These are phyloP conservation scores for Entrophospora sp. DNA, from an alignment of 192 early-diverging fungal genomes.

Conservation along the genomic window DNA sequence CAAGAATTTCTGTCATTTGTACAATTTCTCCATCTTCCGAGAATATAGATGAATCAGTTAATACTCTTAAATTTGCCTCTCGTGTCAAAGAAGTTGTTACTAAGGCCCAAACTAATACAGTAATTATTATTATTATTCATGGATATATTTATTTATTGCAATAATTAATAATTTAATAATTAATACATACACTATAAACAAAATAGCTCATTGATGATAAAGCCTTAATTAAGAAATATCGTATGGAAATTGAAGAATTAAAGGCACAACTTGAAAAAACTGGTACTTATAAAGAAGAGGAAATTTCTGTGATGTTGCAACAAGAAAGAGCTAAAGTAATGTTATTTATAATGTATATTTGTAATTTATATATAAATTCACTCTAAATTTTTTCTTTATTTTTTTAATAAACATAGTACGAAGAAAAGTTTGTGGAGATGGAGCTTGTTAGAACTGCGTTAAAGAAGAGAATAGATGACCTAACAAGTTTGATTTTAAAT, in stretches of 20 bases:
- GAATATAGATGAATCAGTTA: conserved; percentile 79
- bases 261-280: conserved; percentile 52
- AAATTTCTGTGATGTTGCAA: conserved; percentile 32
- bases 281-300: conserved; percentile 41
- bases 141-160: neutral
- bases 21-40: conserved; percentile 74
- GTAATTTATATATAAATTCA: neutral
- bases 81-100: conserved; percentile 84
- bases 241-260: conserved; percentile 69
- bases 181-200: neutral
- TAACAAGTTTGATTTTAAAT: conserved; percentile 77
- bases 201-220: conserved; percentile 65
- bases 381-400: conserved; percentile 10
- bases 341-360: neutral
- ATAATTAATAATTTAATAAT: neutral
- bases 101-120: conserved; percentile 73
- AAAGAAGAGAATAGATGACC: conserved; percentile 79
- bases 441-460: conserved; percentile 56
- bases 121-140: conserved; percentile 15
- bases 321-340: conserved; percentile 23
- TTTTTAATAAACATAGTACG: conserved; percentile 32
- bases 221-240: conserved; percentile 76
- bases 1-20: conserved; percentile 85
- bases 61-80: conserved; percentile 92
- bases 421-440: conserved; percentile 47